Evolutionary conservation across 1,139 yeast species (phyloP), one percentile per base, ranked within the genome.

Genomic region (Pichia sp.): DNA sequence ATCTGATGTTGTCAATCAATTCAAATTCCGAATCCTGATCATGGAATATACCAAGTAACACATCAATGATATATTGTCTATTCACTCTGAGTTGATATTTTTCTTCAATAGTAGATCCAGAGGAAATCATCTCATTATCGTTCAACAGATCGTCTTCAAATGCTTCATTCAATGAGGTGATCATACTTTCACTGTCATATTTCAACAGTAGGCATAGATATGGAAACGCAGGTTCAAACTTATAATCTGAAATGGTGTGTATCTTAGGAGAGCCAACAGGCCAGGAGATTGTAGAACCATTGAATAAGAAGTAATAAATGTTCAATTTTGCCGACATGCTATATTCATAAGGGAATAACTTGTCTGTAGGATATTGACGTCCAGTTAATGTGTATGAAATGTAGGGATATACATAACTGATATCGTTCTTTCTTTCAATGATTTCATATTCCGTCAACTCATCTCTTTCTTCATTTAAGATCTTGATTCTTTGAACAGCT

Each of bases 101-200:
- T 18, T 45, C 57, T 4, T 52, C 39, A 62, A 67, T 43, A 40
- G 45, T 27, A 35, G 48, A 30, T 40, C 48, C 49, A 3, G 51
- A 59, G 39, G 48, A 58, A 12, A 34, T 34, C 11, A 63, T 58
- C 21, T 66, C 71, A 42, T 75, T 78, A 28, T 75, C 81, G 58
- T 88, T 87, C 46, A 88, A 62, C 39, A 74, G 70, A 0, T 84
- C 68, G 58, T 86, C 93, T 60, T 88, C 96, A 61, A 88, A 84
- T 28, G 84, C 86, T 60, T 86, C 94, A 60, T 87, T 85, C 53
- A 88, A 62, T 0, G 85, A 76, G 0, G 83, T 72, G 45, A 87
- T 72, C 69, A 83, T 76, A 36, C 77, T 77, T 28, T 79, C 73
- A 8, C 85, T 74, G 53, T 81, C 75, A 52, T 64, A 71, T 36